phyloP scores from a whole-genome alignment of 345 rosid genomes.

The Stellera chamaejasme region DNA sequence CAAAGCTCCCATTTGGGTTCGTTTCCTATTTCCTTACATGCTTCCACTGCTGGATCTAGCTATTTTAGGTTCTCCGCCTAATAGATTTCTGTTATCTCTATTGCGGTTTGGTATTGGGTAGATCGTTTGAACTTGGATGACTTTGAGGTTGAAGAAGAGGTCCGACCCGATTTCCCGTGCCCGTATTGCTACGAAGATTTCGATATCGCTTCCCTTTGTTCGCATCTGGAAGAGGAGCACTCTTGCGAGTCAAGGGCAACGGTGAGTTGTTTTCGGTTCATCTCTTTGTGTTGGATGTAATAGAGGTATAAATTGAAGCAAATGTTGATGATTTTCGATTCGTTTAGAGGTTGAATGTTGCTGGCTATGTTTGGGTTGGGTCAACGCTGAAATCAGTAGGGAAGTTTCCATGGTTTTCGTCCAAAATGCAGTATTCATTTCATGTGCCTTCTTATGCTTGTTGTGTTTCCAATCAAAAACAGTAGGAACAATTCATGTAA shows the following conservation, averaged over 20 bases:
- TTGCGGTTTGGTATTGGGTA: background rate
- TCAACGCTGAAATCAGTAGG: too few species aligned
- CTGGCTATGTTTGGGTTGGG: too few species aligned
- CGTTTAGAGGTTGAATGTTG: too few species aligned
- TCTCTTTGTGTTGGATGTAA: too few species aligned
- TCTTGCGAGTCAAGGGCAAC: conserved; percentile 42
- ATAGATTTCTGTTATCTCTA: background rate
- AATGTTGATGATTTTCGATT: too few species aligned
- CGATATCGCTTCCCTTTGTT: conserved; percentile 45
- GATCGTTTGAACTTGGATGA: conserved; percentile 54
- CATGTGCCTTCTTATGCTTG: too few species aligned
- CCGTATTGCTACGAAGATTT: conserved; percentile 59
- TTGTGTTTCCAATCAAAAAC: too few species aligned
- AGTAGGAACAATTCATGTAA: too few species aligned
- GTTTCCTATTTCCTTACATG: background rate
- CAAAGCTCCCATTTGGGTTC: conserved; percentile 38
- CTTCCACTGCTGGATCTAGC: background rate
- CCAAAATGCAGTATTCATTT: too few species aligned
- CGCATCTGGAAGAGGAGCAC: conserved; percentile 61
- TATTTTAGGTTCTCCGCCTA: background rate
- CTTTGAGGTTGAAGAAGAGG: conserved; percentile 50
- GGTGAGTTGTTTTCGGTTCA: conserved; percentile 18
- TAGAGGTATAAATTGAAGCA: too few species aligned
- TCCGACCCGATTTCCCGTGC: conserved; percentile 46
- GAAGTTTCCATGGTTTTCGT: too few species aligned